Conservation (phyloP, 1,284 basidiomycete genomes). For the Austroboletus niveus region DNA sequence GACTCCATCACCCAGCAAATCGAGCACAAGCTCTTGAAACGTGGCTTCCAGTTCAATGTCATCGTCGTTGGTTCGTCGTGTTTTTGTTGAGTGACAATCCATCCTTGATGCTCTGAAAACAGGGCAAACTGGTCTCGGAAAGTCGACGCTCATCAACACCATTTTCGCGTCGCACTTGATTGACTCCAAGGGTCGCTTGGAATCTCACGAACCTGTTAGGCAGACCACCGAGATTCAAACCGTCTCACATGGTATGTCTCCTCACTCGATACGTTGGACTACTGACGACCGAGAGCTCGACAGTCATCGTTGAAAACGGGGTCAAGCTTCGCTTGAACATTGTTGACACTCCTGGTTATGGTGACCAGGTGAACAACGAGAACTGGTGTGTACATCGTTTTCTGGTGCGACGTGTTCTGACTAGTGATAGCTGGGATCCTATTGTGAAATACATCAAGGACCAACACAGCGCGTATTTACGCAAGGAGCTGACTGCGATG, state of each 20-base stretch:
- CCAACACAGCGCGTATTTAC: constrained; percentile 97
- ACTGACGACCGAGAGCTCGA: constrained; percentile 3
- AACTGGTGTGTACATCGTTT: constrained; percentile 68
- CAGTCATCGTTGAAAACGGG: constrained; percentile 95
- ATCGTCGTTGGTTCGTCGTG: constrained; percentile 83
- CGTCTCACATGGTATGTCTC: constrained; percentile 82
- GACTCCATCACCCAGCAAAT: constrained; percentile 97
- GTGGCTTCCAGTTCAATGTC: constrained; percentile 98
- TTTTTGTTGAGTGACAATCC: not conserved
- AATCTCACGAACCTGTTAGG: constrained; percentile 83
- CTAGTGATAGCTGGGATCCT: constrained; percentile 83
- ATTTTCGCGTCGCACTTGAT: constrained; percentile 98
- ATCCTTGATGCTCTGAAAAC: constrained; percentile 1
- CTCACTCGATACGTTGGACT: not conserved
- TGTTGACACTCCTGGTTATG: constrained; percentile 98
- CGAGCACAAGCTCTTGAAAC: constrained; percentile 98
- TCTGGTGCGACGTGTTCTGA: constrained; percentile 2
- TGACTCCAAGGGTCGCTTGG: constrained; percentile 93
- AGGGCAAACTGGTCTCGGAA: constrained; percentile 98
- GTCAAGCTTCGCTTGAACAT: constrained; percentile 96
- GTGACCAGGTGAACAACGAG: constrained; percentile 99
- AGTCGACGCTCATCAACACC: constrained; percentile 98
- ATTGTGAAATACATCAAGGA: constrained; percentile 99
- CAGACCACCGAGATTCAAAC: constrained; percentile 97
- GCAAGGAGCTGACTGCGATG: constrained; percentile 98